Evolutionary conservation across 805 yeast species (phyloP).

Genomic region (Lipomyces yamadae): DNA sequence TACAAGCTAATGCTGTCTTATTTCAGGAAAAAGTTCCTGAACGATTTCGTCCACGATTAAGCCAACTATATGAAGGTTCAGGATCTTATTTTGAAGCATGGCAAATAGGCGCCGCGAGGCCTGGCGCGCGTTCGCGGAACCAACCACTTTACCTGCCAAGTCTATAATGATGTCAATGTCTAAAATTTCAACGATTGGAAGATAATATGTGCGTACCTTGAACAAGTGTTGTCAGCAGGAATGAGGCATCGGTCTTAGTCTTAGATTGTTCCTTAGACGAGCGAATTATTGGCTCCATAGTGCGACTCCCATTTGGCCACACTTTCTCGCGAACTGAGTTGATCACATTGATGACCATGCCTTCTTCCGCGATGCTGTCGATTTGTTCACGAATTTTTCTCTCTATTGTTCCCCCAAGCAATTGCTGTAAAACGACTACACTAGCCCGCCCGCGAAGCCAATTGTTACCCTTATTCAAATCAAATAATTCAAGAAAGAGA

Average conservation of each 20-base stretch:
- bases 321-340: constrained; percentile 43
- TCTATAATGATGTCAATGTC: constrained; percentile 46
- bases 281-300: constrained; percentile 17
- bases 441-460: constrained; percentile 89
- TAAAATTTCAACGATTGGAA: not conserved
- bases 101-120: constrained; percentile 67
- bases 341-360: constrained; percentile 52
- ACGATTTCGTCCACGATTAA: constrained; percentile 34
- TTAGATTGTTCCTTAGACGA: constrained; percentile 57
- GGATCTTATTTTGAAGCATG: constrained; percentile 72
- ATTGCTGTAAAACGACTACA: constrained; percentile 77
- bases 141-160: constrained; percentile 73
- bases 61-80: constrained; percentile 65
- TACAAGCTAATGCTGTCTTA: constrained; percentile 7
- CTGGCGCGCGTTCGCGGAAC: constrained; percentile 61
- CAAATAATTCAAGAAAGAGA: constrained; percentile 69
- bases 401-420: constrained; percentile 87
- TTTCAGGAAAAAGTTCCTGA: constrained; percentile 34
- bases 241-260: constrained; percentile 62
- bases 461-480: constrained; percentile 63
- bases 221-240: constrained; percentile 61
- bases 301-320: constrained; percentile 41
- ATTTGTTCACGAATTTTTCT: constrained; percentile 53
- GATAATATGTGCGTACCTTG: constrained; percentile 33
- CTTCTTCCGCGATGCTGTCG: constrained; percentile 51